Base-by-base conservation (phyloP, 2,329 filamentous ascomycete genomes). In the Ophiostoma montium region DNA sequence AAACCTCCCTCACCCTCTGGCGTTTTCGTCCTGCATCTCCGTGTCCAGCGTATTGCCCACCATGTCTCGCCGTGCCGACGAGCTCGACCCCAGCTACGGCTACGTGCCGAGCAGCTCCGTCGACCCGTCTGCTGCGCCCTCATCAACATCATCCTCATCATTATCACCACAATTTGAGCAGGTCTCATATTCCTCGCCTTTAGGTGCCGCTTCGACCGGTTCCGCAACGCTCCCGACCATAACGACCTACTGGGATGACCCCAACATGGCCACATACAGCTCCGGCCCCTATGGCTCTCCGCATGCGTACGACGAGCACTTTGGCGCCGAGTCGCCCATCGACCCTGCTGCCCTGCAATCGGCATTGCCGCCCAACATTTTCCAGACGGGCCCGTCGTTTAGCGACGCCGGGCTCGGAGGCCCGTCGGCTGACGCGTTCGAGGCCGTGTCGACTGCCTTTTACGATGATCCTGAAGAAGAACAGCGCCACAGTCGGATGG, bases 171-270 rank as follows among this genome's bases (percentile, higher is more conserved):
- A 44, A 2, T 54, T 52, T 21, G 53, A 56, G 21, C 57, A 52
- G 44, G 42, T 27, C 42, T 44, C 30, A 33, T 19, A 18, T 23
- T 44, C 42, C 5, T 23, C 42, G n/a, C 18, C 30, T 18, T 32
- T 27, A 5, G 18, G 21, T 44, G 23, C 23, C 8, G 23, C 5
- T 27, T 8, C 23, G 4, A 8, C 23, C 23, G 8, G 23, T 27
- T 27, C 23, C 23, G 23, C 31, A 3, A 10, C 31, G 13, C 31
- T 69, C 30, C 66, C 69, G 2, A 64, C 65, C 35, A 64, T 74
- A 50, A 70, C 71, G 36, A 69, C 69, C 0, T 76, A 75, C 54
- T 78, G 74, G 75, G 69, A 70, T 50, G 65, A 71, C 41, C 65
- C 70, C 15, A 46, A 46, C 18, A 21, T 15, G 41, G 61, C n/a